Base-by-base conservation (phyloP, 306 rosid genomes). In the Spatholobus suberectus region DNA sequence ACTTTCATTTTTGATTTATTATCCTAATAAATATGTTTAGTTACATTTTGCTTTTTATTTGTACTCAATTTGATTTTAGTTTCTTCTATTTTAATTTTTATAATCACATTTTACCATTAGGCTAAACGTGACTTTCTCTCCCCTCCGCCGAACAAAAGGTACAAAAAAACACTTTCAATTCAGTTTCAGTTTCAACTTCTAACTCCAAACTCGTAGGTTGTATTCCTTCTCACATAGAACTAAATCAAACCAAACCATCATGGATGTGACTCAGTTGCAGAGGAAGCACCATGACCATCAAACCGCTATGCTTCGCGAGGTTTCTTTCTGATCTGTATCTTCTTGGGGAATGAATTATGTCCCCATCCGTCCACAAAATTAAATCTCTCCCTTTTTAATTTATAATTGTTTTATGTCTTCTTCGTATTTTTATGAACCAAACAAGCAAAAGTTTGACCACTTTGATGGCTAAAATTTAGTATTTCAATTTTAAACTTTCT, bases 191-290 rank as follows among this genome's bases (percentile, higher is more conserved):
- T 29, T 3, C 32, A 29, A 29, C 32, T 29, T 18, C 52, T 4
- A 46, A 29, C 32, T 29, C 52, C 52, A 14, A 46, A 46, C 52
- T 46, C 52, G 17, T 46, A 46, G 18, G 7, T 46, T 44, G 51
- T 44, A 12, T 44, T 44, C 5, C 17, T 1, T 46, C 18, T 46
- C 52, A 14, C 4, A 14, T 15, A 1, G 32, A 29, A 29, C 32
- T 29, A 29, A 29, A 29, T 3, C 32, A 29, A 29, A 29, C 20
- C 37, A 61, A 26, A 52, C 37, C 6, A 49, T 78, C 91, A 90
- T 92, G 94, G 94, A 87, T 43, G 86, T 83, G 62, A 14, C 78
- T 72, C 92, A 82, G 78, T 61, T 85, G 88, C 86, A 58, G 84
- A 75, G 69, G 32, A 89, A 87, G 84, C 81, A 86, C 75, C 67